These are phyloP conservation scores for Hericium coralloides DNA, from an alignment of 768 basidiomycete genomes.

Conservation along the genomic window DNA sequence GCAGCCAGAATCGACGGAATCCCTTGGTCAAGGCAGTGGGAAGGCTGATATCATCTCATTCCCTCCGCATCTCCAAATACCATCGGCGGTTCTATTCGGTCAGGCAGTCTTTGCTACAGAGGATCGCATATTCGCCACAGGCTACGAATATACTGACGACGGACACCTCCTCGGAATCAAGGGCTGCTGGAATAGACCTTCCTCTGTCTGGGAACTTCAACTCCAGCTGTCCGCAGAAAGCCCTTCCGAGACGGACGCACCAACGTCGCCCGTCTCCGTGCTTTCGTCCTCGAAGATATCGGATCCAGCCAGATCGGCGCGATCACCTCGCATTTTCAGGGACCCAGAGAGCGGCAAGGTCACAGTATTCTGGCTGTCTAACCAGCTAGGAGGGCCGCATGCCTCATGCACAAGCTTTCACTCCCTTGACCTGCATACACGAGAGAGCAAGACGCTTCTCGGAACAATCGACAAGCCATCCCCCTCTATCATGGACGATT, in stretches of 20 bases:
- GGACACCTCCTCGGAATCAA: constrained; percentile 22
- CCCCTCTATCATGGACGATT: constrained; percentile 11
- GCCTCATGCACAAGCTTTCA: constrained; percentile 20
- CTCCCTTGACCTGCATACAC: constrained; percentile 6
- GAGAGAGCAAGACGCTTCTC: constrained; percentile 11
- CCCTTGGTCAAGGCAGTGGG: background rate
- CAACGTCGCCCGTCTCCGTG: background rate
- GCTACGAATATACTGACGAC: constrained; percentile 18
- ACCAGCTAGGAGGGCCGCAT: constrained; percentile 22
- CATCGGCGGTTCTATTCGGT: constrained; percentile 4
- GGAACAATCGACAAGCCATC: constrained; percentile 9
- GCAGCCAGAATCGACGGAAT: background rate
- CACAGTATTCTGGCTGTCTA: constrained; percentile 19
- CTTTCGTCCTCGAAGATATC: constrained; percentile 1
- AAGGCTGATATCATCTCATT: no score
- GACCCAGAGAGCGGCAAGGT: background rate
- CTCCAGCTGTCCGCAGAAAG: background rate
- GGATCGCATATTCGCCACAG: constrained; percentile 18
- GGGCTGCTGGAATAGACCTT: constrained; percentile 23
- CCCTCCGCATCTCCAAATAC: no score
- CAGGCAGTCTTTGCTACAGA: constrained; percentile 11
- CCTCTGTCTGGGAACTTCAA: constrained; percentile 19
- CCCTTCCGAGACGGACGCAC: background rate
- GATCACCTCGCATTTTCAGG: background rate
- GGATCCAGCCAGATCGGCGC: background rate